Percentiles rank a stretch among this genome's conserved stretches.
phyloP scores from a whole-genome alignment of 441 rosid genomes.

The Dalechampia spathulata region DNA sequence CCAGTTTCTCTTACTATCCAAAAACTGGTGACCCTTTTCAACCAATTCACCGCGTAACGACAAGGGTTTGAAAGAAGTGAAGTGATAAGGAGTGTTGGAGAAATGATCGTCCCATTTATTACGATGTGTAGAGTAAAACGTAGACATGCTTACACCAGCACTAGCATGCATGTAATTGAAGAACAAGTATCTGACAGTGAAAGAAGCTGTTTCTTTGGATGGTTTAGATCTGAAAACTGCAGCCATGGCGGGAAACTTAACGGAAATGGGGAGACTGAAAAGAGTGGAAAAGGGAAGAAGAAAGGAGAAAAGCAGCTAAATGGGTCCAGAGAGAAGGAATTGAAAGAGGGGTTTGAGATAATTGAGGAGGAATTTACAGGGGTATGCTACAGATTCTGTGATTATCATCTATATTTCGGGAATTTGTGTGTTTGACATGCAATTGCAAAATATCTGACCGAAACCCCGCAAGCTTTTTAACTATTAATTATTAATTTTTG shows the following conservation, averaged over 20 bases:
- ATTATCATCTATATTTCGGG: conserved; percentile 11
- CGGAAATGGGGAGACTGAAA: neutral
- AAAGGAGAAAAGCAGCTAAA: neutral
- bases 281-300: neutral
- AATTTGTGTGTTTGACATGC: neutral
- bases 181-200: conserved; percentile 47
- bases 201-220: conserved; percentile 48
- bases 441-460: conserved; percentile 6
- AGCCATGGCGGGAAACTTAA: conserved; percentile 37
- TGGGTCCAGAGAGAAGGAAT: conserved; percentile 2
- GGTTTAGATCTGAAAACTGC: conserved; percentile 66
- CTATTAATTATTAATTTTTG: too few relatives aligned
- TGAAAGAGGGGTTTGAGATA: conserved; percentile 15
- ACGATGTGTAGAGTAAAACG: conserved; percentile 32
- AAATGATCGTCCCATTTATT: conserved; percentile 42
- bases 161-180: conserved; percentile 49
- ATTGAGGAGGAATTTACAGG: conserved; percentile 17
- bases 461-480: too few relatives aligned
- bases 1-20: conserved; percentile 26
- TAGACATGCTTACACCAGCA: conserved; percentile 18
- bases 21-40: conserved; percentile 36
- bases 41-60: conserved; percentile 47
- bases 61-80: conserved; percentile 48
- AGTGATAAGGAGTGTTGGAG: conserved; percentile 31
- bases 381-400: conserved; percentile 18